Evolutionary conservation across 768 basidiomycete genomes (phyloP).

Genomic region (Suillus weaverae): DNA sequence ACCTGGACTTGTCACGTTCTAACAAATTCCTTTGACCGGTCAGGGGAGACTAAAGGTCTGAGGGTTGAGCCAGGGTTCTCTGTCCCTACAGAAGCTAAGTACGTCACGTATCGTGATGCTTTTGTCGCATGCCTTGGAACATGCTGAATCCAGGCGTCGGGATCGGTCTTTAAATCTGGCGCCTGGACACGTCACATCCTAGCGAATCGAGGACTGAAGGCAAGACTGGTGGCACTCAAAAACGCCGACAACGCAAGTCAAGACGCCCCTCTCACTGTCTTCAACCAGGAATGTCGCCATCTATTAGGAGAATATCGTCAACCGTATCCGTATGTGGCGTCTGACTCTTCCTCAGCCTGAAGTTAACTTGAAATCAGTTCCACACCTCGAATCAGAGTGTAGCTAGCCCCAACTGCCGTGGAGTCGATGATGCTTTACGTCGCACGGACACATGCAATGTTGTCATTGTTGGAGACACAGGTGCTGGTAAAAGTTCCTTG

Average conservation of each 20-base stretch:
- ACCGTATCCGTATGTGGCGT: neutral
- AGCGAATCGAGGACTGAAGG: neutral
- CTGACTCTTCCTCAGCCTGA: neutral
- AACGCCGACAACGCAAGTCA: neutral
- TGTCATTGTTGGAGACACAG: conserved; percentile 28
- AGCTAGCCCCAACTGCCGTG: neutral
- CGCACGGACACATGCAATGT: conserved; percentile 20
- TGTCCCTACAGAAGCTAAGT: too few species aligned
- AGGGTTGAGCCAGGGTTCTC: too few species aligned
- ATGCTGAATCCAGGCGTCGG: neutral
- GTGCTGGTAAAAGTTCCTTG: conserved; percentile 30
- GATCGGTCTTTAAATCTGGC: neutral
- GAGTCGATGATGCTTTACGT: neutral
- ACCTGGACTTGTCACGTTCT: too few species aligned
- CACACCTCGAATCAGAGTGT: neutral
- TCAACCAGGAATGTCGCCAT: neutral
- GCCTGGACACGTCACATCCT: neutral
- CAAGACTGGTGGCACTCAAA: neutral
- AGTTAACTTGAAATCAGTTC: neutral
- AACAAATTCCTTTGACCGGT: too few species aligned
- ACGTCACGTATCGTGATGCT: neutral
- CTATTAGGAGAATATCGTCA: neutral
- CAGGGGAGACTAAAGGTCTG: too few species aligned
- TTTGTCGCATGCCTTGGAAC: neutral
- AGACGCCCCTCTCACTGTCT: neutral